These are phyloP conservation scores for Sporothrix curviconia DNA, from an alignment of 2,329 filamentous ascomycete species.

Conservation along the genomic window DNA sequence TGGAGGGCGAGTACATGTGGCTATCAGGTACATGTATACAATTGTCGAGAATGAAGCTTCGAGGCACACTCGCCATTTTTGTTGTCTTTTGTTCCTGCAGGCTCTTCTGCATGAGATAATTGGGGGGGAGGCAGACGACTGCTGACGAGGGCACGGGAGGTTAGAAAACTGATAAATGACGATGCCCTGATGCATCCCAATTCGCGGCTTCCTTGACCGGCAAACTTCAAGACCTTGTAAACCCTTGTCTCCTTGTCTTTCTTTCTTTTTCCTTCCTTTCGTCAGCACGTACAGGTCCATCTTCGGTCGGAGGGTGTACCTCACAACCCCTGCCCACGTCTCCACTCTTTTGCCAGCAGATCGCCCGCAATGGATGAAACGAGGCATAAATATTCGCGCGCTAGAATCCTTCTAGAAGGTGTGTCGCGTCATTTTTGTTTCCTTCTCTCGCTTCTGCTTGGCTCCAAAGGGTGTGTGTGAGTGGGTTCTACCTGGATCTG, in stretches of 20 bases:
- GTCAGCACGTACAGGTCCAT: too few species aligned
- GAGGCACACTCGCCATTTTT: too few species aligned
- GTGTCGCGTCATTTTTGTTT: constrained; percentile 9
- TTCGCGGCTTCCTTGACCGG: not conserved
- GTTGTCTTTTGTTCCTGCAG: not conserved
- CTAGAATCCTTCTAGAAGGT: constrained; percentile 22
- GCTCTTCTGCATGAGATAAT: not conserved
- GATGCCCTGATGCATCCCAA: not conserved
- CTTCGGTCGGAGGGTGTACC: too few species aligned
- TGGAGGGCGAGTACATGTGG: too few species aligned
- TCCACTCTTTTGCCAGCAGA: constrained; percentile 7
- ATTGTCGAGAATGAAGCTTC: too few species aligned
- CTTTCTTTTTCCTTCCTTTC: too few species aligned
- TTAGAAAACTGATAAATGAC: not conserved
- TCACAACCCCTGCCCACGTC: not conserved
- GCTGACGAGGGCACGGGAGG: not conserved
- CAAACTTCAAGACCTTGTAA: too few species aligned
- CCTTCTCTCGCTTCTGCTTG: too few species aligned
- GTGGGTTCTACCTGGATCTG: not conserved
- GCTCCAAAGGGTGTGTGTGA: not conserved
- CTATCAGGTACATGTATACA: too few species aligned
- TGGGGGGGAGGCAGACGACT: not conserved
- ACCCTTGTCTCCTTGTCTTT: too few species aligned
- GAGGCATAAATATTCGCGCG: constrained; percentile 13
- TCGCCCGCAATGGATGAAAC: constrained; percentile 10